These are phyloP conservation scores for Cairneyella variabilis DNA, from an alignment of 495 filamentous ascomycete species.

Conservation along the genomic window DNA sequence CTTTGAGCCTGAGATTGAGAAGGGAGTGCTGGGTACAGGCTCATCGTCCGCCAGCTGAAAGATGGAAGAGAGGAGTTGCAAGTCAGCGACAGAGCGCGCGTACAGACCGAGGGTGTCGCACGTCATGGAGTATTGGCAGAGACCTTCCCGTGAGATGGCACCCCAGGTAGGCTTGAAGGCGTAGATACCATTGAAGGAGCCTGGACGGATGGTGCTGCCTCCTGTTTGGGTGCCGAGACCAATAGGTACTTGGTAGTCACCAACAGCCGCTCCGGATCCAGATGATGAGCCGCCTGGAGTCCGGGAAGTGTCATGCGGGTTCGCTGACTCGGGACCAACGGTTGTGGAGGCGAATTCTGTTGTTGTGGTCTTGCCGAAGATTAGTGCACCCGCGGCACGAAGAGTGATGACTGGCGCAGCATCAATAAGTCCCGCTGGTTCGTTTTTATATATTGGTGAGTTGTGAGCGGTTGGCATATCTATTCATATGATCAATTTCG, in stretches of 20 bases:
- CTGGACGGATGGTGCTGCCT: constrained; percentile 47
- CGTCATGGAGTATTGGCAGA: constrained; percentile 41
- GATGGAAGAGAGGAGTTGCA: constrained; percentile 43
- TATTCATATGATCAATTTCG: constrained; percentile 9
- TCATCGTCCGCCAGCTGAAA: constrained; percentile 46
- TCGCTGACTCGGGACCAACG: constrained; percentile 34
- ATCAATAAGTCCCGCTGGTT: constrained; percentile 34
- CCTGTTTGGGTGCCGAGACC: constrained; percentile 48
- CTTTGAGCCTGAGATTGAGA: constrained; percentile 36
- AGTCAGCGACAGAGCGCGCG: constrained; percentile 43
- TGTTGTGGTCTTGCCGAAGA: constrained; percentile 48
- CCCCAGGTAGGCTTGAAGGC: constrained; percentile 54
- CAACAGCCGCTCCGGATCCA: constrained; percentile 49
- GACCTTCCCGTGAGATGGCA: constrained; percentile 49
- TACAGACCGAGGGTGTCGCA: constrained; percentile 53
- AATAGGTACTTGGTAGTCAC: constrained; percentile 44
- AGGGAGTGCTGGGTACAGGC: constrained; percentile 17
- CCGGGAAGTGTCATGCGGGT: constrained; percentile 42
- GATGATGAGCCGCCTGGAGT: constrained; percentile 52
- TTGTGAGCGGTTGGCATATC: constrained; percentile 51
- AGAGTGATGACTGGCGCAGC: constrained; percentile 39
- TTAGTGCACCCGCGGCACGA: constrained; percentile 43
- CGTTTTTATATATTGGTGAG: constrained; percentile 41
- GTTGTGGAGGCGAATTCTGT: constrained; percentile 47
- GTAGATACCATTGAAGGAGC: constrained; percentile 50